These are phyloP conservation scores for Tuber brumale DNA, from an alignment of 495 filamentous ascomycete genomes.

Conservation along the genomic window DNA sequence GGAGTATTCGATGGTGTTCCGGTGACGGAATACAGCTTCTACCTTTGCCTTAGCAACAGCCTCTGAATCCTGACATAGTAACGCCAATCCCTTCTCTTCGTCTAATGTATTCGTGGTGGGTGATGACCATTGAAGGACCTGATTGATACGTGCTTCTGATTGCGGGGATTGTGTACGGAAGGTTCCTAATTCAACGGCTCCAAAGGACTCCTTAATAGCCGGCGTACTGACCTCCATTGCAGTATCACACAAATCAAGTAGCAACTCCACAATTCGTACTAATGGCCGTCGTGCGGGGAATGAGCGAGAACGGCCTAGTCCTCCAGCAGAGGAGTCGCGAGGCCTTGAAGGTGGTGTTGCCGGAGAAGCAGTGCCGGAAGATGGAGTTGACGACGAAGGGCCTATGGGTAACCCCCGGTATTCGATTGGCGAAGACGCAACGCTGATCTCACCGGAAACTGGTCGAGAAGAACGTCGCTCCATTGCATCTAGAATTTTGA, in stretches of 20 bases:
- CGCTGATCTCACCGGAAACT: constrained; percentile 52
- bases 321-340: constrained; percentile 71
- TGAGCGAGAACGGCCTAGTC: constrained; percentile 60
- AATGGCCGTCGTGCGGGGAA: constrained; percentile 87
- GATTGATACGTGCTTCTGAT: constrained; percentile 84
- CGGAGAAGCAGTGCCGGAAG: constrained; percentile 62
- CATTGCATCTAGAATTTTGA: constrained; percentile 85
- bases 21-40: constrained; percentile 83
- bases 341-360: constrained; percentile 61
- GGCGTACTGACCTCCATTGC: constrained; percentile 90
- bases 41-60: constrained; percentile 75
- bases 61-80: constrained; percentile 82
- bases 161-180: constrained; percentile 89
- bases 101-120: constrained; percentile 86
- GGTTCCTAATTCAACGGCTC: constrained; percentile 58
- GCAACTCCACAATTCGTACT: constrained; percentile 83
- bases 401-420: constrained; percentile 90
- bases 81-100: constrained; percentile 84
- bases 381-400: constrained; percentile 57
- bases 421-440: constrained; percentile 59
- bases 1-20: constrained; percentile 88
- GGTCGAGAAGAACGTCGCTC: constrained; percentile 68
- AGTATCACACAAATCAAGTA: constrained; percentile 93
- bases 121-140: constrained; percentile 92
- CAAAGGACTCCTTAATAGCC: constrained; percentile 69